phyloP scores from a whole-genome alignment of 257 asterid species.

The Capsicum baccatum region DNA sequence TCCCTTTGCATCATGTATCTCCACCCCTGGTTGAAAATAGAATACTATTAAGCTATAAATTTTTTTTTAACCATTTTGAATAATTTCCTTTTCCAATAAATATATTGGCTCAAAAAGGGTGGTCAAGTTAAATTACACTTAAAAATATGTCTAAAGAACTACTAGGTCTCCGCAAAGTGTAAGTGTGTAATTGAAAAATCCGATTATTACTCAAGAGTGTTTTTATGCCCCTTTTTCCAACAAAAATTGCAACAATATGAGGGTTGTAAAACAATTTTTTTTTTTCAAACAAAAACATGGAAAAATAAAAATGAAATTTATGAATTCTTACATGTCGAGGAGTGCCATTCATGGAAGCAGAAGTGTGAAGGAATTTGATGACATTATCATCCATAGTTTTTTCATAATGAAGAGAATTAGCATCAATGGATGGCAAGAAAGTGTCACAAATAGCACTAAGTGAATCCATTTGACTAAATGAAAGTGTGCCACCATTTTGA shows the following conservation, averaged over 20 bases:
- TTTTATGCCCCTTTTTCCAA: not conserved
- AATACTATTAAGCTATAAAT: no score
- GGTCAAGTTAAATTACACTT: not conserved
- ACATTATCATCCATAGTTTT: conserved; percentile 8
- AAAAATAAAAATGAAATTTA: not conserved
- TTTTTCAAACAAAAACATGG: not conserved
- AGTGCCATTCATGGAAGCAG: conserved; percentile 25
- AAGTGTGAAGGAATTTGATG: conserved; percentile 21
- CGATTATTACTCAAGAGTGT: not conserved
- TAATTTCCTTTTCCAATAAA: not conserved
- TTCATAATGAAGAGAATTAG: not conserved
- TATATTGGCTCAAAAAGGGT: not conserved
- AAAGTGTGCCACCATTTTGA: not conserved
- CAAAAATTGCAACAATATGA: not conserved
- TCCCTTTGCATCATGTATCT: not conserved
- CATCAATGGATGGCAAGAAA: conserved; percentile 17
- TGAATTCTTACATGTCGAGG: conserved; percentile 17
- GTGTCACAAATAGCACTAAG: conserved; percentile 26
- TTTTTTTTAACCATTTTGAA: not conserved
- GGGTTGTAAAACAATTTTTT: not conserved
- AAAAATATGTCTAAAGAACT: not conserved
- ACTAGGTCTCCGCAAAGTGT: not conserved
- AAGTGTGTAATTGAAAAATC: not conserved
- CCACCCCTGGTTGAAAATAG: not conserved
- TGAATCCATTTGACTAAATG: not conserved